These are phyloP conservation scores for Coemansia sp. DNA, from an alignment of 192 early-diverging fungal species.

Conservation along the genomic window DNA sequence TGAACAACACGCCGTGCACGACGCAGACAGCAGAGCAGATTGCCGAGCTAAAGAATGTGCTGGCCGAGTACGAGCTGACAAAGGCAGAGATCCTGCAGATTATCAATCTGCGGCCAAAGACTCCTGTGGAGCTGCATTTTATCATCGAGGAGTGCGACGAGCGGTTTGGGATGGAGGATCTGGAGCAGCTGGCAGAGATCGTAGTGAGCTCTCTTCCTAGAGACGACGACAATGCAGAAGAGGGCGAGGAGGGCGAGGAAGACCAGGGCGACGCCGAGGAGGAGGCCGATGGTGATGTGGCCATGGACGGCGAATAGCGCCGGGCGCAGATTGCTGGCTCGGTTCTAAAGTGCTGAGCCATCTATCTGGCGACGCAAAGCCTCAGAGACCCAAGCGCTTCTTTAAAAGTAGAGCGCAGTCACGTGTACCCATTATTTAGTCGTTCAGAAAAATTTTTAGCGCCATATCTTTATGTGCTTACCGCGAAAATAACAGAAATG, in stretches of 20 bases:
- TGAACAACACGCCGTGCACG: slow-evolving; percentile 58
- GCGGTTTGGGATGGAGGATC: slow-evolving; percentile 56
- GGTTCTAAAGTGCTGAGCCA: no score
- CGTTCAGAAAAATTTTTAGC: background rate
- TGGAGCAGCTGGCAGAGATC: slow-evolving; percentile 55
- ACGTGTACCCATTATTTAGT: slow-evolving; percentile 3
- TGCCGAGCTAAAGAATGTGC: slow-evolving; percentile 35
- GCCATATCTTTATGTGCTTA: background rate
- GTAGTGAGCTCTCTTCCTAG: slow-evolving; percentile 53
- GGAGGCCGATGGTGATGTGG: background rate
- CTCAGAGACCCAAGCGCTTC: no score
- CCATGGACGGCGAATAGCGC: background rate
- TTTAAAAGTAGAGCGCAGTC: no score
- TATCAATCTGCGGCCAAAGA: slow-evolving; percentile 65
- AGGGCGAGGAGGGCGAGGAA: slow-evolving; percentile 11
- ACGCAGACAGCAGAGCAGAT: slow-evolving; percentile 60
- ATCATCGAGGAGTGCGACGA: slow-evolving; percentile 74
- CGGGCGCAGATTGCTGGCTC: no score
- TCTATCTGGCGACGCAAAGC: background rate
- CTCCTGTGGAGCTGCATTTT: slow-evolving; percentile 62
- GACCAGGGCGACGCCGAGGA: slow-evolving; percentile 17
- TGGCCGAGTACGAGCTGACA: slow-evolving; percentile 58
- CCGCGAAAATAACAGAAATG: background rate
- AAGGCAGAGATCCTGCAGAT: slow-evolving; percentile 75
- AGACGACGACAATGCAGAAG: slow-evolving; percentile 13